Evolutionary conservation across 192 early-diverging fungal species (phyloP), one percentile per base, ranked within the genome.

Genomic region (Coemansia sp.): DNA sequence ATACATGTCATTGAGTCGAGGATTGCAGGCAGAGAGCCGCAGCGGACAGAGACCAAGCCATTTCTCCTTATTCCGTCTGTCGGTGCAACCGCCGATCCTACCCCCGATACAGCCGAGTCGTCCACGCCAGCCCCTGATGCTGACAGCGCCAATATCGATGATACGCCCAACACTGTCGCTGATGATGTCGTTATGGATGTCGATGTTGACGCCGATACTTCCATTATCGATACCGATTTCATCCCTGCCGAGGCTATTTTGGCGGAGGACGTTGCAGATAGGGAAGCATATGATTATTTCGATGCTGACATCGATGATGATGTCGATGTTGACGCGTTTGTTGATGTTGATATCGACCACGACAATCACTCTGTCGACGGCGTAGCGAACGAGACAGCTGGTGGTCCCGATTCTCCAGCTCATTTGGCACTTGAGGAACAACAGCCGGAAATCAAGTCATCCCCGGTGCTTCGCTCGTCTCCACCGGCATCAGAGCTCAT

Each of bases 1-100:
- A 73, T 79, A n/a, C 76, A 79, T 27, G 28, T 52, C 1, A 34
- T 79, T 10, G 76, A 79, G 41, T 72, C 76, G 25, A 25, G 34
- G 6, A 64, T 74, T 19, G 71, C 55, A 10, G 68, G 58, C 7
- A 61, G 76, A 9, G 45, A 47, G 52, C 76, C 76, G 2, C 71
- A 73, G 50, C 60, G 50, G 30, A 64, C 67, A 0, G 50, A 57
- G 1, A 13, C 44, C 5, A 68, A 62, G 38, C 63, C 36, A 11
- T 19, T 48, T 27, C 54, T 50, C 23, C 58, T 57, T 6, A 40
- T 63, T 20, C 45, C 69, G 1, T 37, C 45, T 10, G 31, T 23
- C 45, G 31, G 59, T 25, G 30, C 52, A 31, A 22, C 4, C 29
- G 42, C 27, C 22, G 17, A 50, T n/a, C 30, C 6, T 19, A 14